Evolutionary conservation across 129 eudicot species (phyloP).

Genomic region (Mikania micrantha): DNA sequence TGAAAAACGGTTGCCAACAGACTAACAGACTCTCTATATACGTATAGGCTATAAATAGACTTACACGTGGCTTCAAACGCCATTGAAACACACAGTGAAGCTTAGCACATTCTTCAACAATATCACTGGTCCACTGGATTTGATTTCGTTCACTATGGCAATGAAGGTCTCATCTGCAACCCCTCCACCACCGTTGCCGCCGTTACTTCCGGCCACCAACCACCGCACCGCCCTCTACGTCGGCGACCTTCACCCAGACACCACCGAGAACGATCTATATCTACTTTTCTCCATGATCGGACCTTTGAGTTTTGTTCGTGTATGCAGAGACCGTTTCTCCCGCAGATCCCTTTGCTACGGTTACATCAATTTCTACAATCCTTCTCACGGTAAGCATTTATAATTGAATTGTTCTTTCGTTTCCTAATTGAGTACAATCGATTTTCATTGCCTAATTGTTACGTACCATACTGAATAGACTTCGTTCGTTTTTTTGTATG

Average conservation of each 20-base stretch:
- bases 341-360: slow-evolving; percentile 37
- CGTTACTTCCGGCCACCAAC: neutral
- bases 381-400: slow-evolving; percentile 29
- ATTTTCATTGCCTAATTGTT: too few species aligned
- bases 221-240: slow-evolving; percentile 43
- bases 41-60: neutral
- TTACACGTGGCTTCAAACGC: neutral
- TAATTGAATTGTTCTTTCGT: neutral
- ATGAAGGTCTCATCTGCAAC: slow-evolving; percentile 4
- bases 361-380: slow-evolving; percentile 36
- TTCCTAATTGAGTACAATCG: too few species aligned
- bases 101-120: neutral
- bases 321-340: slow-evolving; percentile 41
- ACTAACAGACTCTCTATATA: slow-evolving; percentile 15
- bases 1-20: slow-evolving; percentile 16
- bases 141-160: slow-evolving; percentile 3
- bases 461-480: too few species aligned
- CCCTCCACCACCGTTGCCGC: neutral
- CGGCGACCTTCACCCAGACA: slow-evolving; percentile 48
- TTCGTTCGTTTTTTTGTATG: too few species aligned
- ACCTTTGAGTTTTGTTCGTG: slow-evolving; percentile 36
- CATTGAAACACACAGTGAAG: slow-evolving; percentile 11
- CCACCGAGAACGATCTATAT: slow-evolving; percentile 32
- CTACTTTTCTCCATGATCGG: slow-evolving; percentile 22
- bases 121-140: neutral